A percentile compares a stretch with the other conserved stretches of the same genome.
Evolutionary conservation across 306 rosid species (phyloP).

Genomic region (Prunus dulcis): DNA sequence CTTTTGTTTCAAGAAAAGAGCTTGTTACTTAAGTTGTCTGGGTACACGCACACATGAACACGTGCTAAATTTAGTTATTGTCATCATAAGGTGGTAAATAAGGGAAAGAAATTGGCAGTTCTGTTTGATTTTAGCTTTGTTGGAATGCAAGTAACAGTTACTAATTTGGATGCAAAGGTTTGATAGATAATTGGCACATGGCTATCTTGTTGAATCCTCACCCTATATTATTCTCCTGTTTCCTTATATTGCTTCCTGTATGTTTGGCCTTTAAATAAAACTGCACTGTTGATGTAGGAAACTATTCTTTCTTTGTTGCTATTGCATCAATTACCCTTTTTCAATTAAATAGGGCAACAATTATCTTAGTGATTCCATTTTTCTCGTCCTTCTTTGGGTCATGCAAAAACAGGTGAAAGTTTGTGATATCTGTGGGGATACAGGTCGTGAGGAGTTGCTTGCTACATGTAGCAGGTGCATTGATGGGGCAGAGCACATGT

Average conservation of each 20-base stretch:
- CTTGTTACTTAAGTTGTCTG: neutral
- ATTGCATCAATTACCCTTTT: neutral
- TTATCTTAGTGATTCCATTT: neutral
- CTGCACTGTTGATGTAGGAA: neutral
- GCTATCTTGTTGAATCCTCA: neutral
- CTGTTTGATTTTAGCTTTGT: neutral
- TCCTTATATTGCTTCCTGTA: neutral
- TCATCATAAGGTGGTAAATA: neutral
- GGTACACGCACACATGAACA: neutral
- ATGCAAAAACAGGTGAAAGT: constrained; percentile 27
- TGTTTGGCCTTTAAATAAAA: neutral
- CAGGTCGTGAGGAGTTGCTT: constrained; percentile 14
- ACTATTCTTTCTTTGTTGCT: neutral
- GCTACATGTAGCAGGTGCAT: constrained; percentile 29
- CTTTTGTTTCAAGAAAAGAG: neutral
- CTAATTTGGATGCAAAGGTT: neutral
- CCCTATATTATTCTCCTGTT: neutral
- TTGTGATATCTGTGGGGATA: constrained; percentile 42
- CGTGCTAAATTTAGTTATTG: neutral
- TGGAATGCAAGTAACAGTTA: neutral
- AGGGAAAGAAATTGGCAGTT: neutral
- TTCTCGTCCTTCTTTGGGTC: neutral
- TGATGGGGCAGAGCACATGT: constrained; percentile 45
- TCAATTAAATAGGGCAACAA: neutral
- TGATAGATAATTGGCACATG: neutral